Conservation (phyloP, 2,329 filamentous ascomycete species). For the Phialophora expanda region DNA sequence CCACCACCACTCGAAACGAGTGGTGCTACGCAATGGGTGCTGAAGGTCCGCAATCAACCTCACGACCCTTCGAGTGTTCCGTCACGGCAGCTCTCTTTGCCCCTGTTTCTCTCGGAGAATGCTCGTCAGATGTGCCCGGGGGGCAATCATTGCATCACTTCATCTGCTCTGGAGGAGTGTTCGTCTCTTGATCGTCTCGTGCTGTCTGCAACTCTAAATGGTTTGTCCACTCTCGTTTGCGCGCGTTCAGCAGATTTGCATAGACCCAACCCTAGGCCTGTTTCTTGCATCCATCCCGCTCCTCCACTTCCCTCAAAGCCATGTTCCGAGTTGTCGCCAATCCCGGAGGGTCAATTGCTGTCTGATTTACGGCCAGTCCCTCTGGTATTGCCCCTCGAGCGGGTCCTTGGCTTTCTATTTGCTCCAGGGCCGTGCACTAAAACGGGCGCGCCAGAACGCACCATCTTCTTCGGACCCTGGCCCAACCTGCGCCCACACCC, state of each 20-base stretch:
- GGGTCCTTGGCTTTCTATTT: constrained; percentile 17
- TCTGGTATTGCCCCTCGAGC: constrained; percentile 28
- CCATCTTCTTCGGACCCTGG: constrained; percentile 29
- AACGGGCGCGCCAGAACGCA: constrained; percentile 22
- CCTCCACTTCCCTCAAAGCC: constrained; percentile 12
- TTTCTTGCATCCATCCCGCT: constrained; percentile 15
- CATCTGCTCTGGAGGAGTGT: background rate
- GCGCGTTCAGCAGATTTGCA: background rate
- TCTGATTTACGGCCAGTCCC: constrained; percentile 10
- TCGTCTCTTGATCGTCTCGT: constrained; percentile 2
- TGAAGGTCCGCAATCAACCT: background rate
- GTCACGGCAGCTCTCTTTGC: background rate
- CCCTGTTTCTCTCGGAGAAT: background rate
- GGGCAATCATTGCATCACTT: background rate
- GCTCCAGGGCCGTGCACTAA: constrained; percentile 24
- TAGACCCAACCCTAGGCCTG: background rate
- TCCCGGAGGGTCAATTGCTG: constrained; percentile 11
- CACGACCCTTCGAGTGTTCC: background rate
- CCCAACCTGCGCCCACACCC: constrained; percentile 28
- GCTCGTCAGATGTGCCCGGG: background rate
- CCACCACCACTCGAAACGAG: background rate
- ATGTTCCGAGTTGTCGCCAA: constrained; percentile 19
- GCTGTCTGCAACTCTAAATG: constrained; percentile 12
- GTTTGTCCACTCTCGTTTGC: constrained; percentile 10
- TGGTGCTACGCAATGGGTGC: background rate